These are phyloP conservation scores for Echinochloa phyllopogon DNA, from an alignment of 176 grass and related monocot genomes.

Conservation along the genomic window DNA sequence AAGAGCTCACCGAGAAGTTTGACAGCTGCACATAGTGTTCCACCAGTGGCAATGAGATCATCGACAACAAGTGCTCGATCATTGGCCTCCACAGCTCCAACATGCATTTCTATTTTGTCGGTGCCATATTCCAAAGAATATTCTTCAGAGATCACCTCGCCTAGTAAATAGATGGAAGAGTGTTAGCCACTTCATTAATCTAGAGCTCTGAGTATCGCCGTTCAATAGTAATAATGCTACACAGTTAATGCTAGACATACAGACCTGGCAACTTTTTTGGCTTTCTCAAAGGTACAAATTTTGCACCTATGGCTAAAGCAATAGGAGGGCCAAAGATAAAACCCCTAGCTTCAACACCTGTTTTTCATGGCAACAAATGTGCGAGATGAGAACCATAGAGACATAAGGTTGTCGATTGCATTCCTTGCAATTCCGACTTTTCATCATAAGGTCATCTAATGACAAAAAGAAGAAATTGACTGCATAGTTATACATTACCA, in stretches of 20 bases:
- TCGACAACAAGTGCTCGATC: conserved; percentile 75
- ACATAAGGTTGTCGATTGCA: neutral
- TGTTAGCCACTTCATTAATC: conserved; percentile 36
- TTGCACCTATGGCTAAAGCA: conserved; percentile 92
- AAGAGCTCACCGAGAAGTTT: conserved; percentile 73
- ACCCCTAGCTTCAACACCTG: conserved; percentile 97
- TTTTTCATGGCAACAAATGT: conserved; percentile 23
- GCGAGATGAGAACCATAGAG: neutral
- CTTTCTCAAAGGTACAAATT: conserved; percentile 96
- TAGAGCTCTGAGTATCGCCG: neutral
- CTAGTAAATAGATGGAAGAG: conserved; percentile 52
- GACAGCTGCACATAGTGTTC: conserved; percentile 79
- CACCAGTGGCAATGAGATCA: conserved; percentile 95
- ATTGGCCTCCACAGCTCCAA: conserved; percentile 78
- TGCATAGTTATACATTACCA: conserved; percentile 50
- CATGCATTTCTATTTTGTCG: conserved; percentile 95
- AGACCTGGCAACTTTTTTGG: conserved; percentile 95
- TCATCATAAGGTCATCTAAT: neutral
- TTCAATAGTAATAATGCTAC: neutral
- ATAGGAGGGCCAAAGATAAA: conserved; percentile 98
- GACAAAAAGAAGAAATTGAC: neutral
- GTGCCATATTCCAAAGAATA: conserved; percentile 94
- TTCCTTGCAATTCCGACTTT: neutral
- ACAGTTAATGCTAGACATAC: conserved; percentile 2
- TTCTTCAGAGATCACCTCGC: conserved; percentile 89